Conservation (phyloP, 1,284 basidiomycete species). For the Butyriboletus appendiculatus region DNA sequence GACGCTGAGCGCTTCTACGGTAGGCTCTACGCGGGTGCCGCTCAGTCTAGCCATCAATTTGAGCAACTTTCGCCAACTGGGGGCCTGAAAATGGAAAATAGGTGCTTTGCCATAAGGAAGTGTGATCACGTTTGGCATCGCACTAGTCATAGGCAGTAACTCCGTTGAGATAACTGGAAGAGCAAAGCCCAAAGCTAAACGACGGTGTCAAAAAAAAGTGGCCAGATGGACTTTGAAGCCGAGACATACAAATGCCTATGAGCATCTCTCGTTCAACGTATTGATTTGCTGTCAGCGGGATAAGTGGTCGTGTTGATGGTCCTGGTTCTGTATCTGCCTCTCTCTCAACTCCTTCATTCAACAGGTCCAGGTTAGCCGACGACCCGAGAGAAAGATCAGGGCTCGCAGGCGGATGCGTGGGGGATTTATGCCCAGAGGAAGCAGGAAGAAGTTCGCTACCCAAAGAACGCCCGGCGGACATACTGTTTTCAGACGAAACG, state of each 20-base stretch:
- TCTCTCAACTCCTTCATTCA: slow-evolving; percentile 23
- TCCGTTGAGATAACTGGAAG: slow-evolving; percentile 55
- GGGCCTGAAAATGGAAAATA: slow-evolving; percentile 69
- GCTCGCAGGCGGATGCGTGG: slow-evolving; percentile 22
- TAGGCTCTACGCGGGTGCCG: slow-evolving; percentile 67
- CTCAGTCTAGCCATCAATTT: slow-evolving; percentile 72
- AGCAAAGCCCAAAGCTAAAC: slow-evolving; percentile 62
- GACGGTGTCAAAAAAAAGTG: slow-evolving; percentile 8
- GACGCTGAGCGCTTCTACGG: slow-evolving; percentile 61
- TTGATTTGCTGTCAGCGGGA: slow-evolving; percentile 46
- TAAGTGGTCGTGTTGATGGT: slow-evolving; percentile 17
- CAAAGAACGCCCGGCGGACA: slow-evolving; percentile 12
- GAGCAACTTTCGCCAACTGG: slow-evolving; percentile 69
- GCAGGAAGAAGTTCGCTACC: slow-evolving; percentile 19
- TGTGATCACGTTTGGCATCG: slow-evolving; percentile 69
- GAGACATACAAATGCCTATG: slow-evolving; percentile 62
- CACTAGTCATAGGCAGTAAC: slow-evolving; percentile 46
- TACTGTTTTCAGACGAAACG: slow-evolving; percentile 29
- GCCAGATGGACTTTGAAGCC: background rate
- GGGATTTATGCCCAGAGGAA: slow-evolving; percentile 22
- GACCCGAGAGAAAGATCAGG: slow-evolving; percentile 27
- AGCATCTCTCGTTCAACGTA: slow-evolving; percentile 65
- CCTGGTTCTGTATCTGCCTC: slow-evolving; percentile 21
- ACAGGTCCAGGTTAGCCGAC: slow-evolving; percentile 11
- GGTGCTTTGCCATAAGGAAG: slow-evolving; percentile 67